Conservation (phyloP, 768 basidiomycete species). For the Tylopilus intermedius region DNA sequence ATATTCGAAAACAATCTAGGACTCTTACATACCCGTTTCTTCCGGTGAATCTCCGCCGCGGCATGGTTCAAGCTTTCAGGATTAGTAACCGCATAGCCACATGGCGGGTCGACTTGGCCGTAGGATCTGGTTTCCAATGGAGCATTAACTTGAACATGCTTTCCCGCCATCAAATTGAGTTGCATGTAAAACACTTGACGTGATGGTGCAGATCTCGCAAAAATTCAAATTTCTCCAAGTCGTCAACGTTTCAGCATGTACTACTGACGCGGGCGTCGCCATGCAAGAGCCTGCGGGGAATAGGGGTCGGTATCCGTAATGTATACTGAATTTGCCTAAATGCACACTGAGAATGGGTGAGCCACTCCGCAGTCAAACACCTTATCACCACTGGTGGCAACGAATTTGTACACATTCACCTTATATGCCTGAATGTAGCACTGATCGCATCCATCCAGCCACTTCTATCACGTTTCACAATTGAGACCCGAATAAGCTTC, state of each 20-base stretch:
- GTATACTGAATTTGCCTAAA: neutral
- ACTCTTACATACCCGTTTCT: no score
- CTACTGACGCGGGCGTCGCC: neutral
- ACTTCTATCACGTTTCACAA: neutral
- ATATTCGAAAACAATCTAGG: no score
- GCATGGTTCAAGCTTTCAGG: neutral
- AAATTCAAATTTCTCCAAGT: neutral
- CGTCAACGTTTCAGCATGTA: no score
- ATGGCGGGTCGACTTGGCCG: neutral
- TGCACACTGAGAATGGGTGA: neutral
- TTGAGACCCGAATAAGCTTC: neutral
- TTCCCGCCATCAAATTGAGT: neutral
- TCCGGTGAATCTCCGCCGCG: no score
- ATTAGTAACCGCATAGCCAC: neutral
- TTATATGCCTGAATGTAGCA: neutral
- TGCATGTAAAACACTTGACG: neutral
- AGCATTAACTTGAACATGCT: neutral
- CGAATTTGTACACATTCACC: neutral
- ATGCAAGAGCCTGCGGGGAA: neutral
- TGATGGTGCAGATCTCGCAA: neutral
- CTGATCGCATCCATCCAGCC: neutral
- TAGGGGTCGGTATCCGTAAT: neutral
- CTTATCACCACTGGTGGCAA: neutral
- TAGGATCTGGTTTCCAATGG: no score
- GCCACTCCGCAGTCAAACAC: neutral